Percentiles rank a stretch among this genome's conserved stretches.
Conservation (phyloP, 306 rosid species). For the Trifolium fragiferum region DNA sequence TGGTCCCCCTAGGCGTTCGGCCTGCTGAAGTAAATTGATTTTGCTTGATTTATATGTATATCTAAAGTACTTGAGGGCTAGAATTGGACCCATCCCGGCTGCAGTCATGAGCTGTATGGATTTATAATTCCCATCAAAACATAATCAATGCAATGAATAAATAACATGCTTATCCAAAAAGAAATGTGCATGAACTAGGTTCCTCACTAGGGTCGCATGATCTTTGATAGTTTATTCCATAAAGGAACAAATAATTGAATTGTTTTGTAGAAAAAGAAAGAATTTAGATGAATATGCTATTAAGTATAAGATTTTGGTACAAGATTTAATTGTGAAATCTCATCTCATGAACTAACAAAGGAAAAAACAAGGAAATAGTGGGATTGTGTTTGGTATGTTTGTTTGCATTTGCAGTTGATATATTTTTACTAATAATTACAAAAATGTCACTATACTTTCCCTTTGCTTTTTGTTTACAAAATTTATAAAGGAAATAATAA, state of each 20-base stretch:
- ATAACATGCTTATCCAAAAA: background rate
- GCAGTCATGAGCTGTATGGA: conserved; percentile 76
- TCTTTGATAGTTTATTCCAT: conserved; percentile 6
- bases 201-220: background rate
- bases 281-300: background rate
- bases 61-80: conserved; percentile 89
- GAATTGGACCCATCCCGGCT: conserved; percentile 99
- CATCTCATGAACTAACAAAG: background rate
- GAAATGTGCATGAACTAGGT: conserved; percentile 16
- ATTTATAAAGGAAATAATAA: conserved; percentile 1
- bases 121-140: conserved; percentile 43
- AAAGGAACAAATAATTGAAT: conserved; percentile 22
- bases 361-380: background rate
- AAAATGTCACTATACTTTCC: background rate
- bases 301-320: conserved; percentile 2
- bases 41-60: conserved; percentile 90
- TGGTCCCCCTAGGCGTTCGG: conserved; percentile 95
- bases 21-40: conserved; percentile 91
- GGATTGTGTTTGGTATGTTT: background rate
- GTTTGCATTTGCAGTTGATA: background rate
- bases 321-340: conserved; percentile 4
- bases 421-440: background rate
- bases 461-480: background rate
- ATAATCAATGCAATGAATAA: conserved; percentile 16
- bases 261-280: conserved; percentile 17